A percentile compares a stretch with the other conserved stretches of the same genome.
These are phyloP conservation scores for Angomonas deanei DNA, from an alignment of 208 protist genomes.

Conservation along the genomic window DNA sequence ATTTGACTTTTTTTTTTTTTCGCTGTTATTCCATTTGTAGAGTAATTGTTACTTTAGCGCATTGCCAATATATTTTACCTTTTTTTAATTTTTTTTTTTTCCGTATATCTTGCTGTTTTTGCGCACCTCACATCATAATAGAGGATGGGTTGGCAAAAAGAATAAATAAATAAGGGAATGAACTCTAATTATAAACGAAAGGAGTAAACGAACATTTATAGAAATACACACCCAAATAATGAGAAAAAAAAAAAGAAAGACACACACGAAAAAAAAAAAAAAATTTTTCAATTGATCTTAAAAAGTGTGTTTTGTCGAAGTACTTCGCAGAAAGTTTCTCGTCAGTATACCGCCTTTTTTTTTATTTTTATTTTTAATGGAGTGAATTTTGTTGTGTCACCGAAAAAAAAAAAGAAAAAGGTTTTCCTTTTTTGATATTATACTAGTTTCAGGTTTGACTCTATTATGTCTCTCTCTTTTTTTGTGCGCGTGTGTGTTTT, in stretches of 20 bases:
- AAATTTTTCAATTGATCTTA: background rate
- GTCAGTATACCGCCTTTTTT: no score
- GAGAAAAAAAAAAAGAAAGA: background rate
- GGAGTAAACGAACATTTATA: background rate
- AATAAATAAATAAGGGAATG: background rate
- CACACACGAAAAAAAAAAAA: conserved; percentile 8
- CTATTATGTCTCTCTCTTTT: no score
- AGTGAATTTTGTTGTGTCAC: background rate
- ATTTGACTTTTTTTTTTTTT: no score
- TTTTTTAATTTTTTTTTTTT: conserved; percentile 11
- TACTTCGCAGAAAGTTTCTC: no score
- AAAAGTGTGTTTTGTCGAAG: no score
- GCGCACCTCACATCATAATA: background rate
- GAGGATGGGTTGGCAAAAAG: background rate
- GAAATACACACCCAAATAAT: background rate
- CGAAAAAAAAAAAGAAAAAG: conserved; percentile 4
- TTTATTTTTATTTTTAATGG: background rate
- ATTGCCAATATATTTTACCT: background rate
- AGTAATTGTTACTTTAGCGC: background rate
- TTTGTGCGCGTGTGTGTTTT: no score
- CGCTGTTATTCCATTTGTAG: background rate
- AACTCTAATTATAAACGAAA: background rate
- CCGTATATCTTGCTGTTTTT: no score
- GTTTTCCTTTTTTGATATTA: no score
- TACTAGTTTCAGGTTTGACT: no score